Evolutionary conservation across 2,329 filamentous ascomycete species (phyloP).

Genomic region (Pyricularia sp.): DNA sequence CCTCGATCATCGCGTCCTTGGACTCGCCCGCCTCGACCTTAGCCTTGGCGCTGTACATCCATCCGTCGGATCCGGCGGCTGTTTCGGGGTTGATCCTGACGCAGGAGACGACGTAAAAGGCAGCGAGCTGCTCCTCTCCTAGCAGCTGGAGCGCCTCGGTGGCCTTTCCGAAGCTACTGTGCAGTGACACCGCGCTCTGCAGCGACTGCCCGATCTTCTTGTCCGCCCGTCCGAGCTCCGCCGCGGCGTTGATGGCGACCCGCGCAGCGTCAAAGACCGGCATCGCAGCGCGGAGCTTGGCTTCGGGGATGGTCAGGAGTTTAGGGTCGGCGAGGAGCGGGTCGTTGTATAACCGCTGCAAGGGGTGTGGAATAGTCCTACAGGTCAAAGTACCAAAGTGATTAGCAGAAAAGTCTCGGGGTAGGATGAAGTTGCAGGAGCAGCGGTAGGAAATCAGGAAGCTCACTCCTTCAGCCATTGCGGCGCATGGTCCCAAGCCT

Average conservation of each 20-base stretch:
- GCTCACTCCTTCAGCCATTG: conserved; percentile 41
- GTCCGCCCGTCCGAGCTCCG: conserved; percentile 62
- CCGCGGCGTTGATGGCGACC: conserved; percentile 60
- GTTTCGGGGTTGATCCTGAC: conserved; percentile 35
- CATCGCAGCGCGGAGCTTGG: conserved; percentile 30
- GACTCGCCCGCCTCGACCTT: conserved; percentile 28
- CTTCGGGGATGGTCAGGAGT: conserved; percentile 29
- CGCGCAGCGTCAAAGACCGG: conserved; percentile 45
- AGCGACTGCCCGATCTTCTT: conserved; percentile 75
- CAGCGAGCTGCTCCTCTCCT: conserved; percentile 40
- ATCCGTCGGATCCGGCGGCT: conserved; percentile 14
- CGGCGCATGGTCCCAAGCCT: conserved; percentile 75
- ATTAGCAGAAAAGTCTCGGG: conserved; percentile 1
- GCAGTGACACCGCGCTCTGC: conserved; percentile 60
- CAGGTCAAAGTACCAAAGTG: not conserved
- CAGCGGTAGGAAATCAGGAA: not conserved
- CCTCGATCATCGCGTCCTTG: conserved; percentile 23
- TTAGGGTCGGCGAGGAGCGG: conserved; percentile 31
- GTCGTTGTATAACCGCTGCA: conserved; percentile 35
- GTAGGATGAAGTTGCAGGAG: not conserved
- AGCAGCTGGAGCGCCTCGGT: conserved; percentile 28
- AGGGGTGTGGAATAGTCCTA: conserved; percentile 27
- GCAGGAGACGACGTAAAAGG: conserved; percentile 61
- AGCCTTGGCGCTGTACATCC: conserved; percentile 28
- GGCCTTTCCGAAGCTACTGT: conserved; percentile 28